phyloP scores from a whole-genome alignment of 192 early-diverging fungal genomes.

The Linnemannia elongata region DNA sequence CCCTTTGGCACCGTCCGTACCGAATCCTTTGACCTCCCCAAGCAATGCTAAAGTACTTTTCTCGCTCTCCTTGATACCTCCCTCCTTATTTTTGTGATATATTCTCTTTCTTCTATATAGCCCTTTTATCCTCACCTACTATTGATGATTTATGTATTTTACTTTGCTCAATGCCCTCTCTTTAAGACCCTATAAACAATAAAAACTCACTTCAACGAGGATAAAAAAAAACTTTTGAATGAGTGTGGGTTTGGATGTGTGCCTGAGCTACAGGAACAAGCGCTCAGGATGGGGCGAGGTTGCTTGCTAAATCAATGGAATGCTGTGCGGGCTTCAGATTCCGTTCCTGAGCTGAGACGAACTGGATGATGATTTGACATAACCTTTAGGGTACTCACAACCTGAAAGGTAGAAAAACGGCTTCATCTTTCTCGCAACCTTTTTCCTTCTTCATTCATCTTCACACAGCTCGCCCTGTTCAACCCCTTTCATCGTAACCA shows the following conservation, averaged over 20 bases:
- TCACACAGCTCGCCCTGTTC: not conserved
- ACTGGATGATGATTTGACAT: constrained; percentile 25
- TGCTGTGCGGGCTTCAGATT: not conserved
- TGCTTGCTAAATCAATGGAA: not conserved
- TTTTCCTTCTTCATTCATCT: not conserved
- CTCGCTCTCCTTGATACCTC: not conserved
- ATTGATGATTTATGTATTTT: not conserved
- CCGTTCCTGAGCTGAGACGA: not conserved
- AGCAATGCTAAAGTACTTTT: constrained; percentile 5
- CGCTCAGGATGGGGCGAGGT: too few relatives aligned
- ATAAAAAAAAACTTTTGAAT: not conserved
- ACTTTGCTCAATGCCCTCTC: not conserved
- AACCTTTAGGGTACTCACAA: constrained; percentile 11
- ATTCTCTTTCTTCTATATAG: not conserved
- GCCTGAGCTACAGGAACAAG: not conserved
- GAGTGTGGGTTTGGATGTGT: too few relatives aligned
- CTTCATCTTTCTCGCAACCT: not conserved
- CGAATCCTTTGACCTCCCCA: constrained; percentile 68
- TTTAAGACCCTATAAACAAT: not conserved
- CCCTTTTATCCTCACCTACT: not conserved
- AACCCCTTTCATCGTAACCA: not conserved
- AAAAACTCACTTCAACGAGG: not conserved
- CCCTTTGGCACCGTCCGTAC: constrained; percentile 71
- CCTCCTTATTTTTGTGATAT: not conserved
- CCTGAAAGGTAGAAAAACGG: not conserved